These are phyloP conservation scores for Beauveria caledonica DNA, from an alignment of 2,329 filamentous ascomycete species.

Conservation along the genomic window DNA sequence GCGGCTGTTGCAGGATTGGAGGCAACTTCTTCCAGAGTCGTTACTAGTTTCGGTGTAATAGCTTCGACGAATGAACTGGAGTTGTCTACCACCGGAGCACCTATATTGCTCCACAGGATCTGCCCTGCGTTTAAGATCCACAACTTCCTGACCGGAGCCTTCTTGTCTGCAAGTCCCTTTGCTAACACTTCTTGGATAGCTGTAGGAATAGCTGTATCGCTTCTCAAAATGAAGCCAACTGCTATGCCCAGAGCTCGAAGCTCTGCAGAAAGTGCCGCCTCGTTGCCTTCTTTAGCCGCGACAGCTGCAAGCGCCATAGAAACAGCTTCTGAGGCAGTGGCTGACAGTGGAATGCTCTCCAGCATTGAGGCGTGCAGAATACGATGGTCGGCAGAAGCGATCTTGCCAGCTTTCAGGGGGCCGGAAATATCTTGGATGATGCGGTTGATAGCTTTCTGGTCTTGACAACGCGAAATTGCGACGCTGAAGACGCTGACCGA, in stretches of 20 bases:
- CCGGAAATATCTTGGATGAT: slow-evolving; percentile 69
- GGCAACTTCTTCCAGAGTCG: slow-evolving; percentile 68
- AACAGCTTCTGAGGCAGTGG: slow-evolving; percentile 57
- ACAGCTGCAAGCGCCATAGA: slow-evolving; percentile 57
- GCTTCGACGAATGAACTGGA: slow-evolving; percentile 44
- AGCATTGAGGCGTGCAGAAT: slow-evolving; percentile 77
- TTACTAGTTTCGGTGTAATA: slow-evolving; percentile 47
- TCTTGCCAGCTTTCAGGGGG: slow-evolving; percentile 75
- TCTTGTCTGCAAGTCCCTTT: slow-evolving; percentile 84
- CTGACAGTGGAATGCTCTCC: slow-evolving; percentile 51
- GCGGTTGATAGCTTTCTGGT: slow-evolving; percentile 52
- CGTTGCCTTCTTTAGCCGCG: slow-evolving; percentile 80
- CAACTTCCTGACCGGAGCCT: slow-evolving; percentile 62
- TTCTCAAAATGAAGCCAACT: slow-evolving; percentile 52
- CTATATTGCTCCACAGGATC: slow-evolving; percentile 51
- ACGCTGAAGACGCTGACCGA: slow-evolving; percentile 66
- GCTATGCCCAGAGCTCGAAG: slow-evolving; percentile 62
- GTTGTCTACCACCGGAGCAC: slow-evolving; percentile 38
- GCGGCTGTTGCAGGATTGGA: slow-evolving; percentile 70
- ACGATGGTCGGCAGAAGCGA: slow-evolving; percentile 78
- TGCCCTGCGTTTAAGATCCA: slow-evolving; percentile 74
- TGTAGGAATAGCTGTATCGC: slow-evolving; percentile 54
- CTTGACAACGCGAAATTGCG: slow-evolving; percentile 53
- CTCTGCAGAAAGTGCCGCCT: slow-evolving; percentile 70
- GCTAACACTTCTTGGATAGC: slow-evolving; percentile 59